Conservation (phyloP, 140 eudicot genomes). For the Cichorium intybus region DNA sequence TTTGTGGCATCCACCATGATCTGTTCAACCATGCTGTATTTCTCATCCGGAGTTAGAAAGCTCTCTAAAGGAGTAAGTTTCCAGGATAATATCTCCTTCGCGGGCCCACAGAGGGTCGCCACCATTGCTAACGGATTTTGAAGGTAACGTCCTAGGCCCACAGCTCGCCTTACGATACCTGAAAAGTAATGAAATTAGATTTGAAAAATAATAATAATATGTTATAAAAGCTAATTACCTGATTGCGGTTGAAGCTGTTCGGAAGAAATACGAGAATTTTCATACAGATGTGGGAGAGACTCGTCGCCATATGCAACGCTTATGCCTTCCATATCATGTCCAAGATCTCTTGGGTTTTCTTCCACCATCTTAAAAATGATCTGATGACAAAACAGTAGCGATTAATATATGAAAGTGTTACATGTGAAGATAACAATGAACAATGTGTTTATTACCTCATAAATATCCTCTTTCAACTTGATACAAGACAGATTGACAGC, state of each 20-base stretch:
- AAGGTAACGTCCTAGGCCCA: constrained; percentile 90
- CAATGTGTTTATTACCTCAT: constrained; percentile 55
- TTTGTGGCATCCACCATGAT: constrained; percentile 92
- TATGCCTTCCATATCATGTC: constrained; percentile 74
- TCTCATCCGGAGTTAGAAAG: constrained; percentile 89
- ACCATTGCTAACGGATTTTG: constrained; percentile 97
- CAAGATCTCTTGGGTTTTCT: constrained; percentile 79
- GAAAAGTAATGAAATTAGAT: background rate
- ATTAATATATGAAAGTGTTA: background rate
- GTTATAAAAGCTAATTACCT: constrained; percentile 38
- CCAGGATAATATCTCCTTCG: constrained; percentile 91
- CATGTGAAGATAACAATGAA: background rate
- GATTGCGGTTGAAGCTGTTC: constrained; percentile 84
- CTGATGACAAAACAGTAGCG: constrained; percentile 36
- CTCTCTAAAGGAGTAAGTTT: constrained; percentile 71
- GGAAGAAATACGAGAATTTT: constrained; percentile 88
- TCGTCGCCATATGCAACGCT: constrained; percentile 68
- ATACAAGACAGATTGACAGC: constrained; percentile 78
- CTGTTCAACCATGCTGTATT: constrained; percentile 89
- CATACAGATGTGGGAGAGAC: constrained; percentile 88
- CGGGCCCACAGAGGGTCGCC: constrained; percentile 88
- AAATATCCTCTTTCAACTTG: constrained; percentile 71
- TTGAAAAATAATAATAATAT: background rate
- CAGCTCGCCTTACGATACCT: constrained; percentile 96
- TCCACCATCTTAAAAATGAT: constrained; percentile 77